Percentiles rank a stretch among this genome's conserved stretches.
phyloP scores from a whole-genome alignment of 148 eudicot genomes.

The Rhododendron henanense region DNA sequence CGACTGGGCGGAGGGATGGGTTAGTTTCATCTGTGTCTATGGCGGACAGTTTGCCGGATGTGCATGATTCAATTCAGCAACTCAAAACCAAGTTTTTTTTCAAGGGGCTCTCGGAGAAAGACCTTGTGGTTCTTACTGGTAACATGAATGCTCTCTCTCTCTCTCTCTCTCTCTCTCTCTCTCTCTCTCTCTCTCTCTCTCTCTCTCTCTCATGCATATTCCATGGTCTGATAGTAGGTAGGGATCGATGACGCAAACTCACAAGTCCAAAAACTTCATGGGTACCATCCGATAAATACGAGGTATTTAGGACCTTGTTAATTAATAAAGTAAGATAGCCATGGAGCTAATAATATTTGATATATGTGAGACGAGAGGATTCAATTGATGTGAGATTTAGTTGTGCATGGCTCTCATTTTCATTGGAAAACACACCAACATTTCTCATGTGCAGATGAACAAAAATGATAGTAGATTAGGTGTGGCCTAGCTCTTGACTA shows the following conservation, averaged over 20 bases:
- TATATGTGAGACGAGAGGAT: too few species aligned
- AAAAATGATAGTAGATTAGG: too few species aligned
- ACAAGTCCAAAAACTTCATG: too few species aligned
- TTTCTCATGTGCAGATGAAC: not conserved
- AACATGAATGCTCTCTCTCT: not conserved
- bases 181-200: too few species aligned
- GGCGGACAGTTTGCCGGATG: slow-evolving; percentile 54
- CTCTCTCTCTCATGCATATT: slow-evolving; percentile 2
- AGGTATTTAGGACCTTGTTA: too few species aligned
- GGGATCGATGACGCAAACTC: too few species aligned
- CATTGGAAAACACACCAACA: not conserved
- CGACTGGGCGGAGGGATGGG: slow-evolving; percentile 66
- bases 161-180: too few species aligned
- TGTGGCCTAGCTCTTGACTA: too few species aligned
- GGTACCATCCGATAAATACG: too few species aligned
- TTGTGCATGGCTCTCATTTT: not conserved
- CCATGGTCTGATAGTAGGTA: slow-evolving; percentile 2
- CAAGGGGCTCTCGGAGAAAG: slow-evolving; percentile 53
- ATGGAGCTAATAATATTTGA: too few species aligned
- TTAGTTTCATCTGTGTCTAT: slow-evolving; percentile 24
- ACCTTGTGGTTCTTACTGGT: slow-evolving; percentile 62
- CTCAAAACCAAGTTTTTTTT: slow-evolving; percentile 42
- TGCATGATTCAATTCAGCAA: slow-evolving; percentile 37
- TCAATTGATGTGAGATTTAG: too few species aligned
- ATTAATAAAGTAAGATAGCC: too few species aligned